These are phyloP conservation scores for Pseudozyma flocculosa DNA, from an alignment of 1,284 basidiomycete genomes.

Conservation along the genomic window DNA sequence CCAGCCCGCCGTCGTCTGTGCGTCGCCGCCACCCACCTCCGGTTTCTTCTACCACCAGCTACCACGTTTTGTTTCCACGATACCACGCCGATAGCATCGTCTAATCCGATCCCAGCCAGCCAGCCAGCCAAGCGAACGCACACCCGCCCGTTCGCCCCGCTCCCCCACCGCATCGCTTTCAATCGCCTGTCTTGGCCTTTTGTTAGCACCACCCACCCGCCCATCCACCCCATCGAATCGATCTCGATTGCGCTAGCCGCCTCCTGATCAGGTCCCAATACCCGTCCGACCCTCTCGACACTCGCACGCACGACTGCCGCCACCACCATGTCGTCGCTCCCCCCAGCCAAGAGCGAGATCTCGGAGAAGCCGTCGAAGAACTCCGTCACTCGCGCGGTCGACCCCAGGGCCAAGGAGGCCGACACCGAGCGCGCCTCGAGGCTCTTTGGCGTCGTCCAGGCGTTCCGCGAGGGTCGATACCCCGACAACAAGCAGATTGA, in stretches of 20 bases:
- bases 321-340: conserved; percentile 26
- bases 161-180: too few relatives aligned
- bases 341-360: conserved; percentile 22
- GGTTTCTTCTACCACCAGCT: too few relatives aligned
- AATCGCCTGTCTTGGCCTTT: conserved; percentile 1
- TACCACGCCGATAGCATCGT: too few relatives aligned
- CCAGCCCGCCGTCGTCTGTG: too few relatives aligned
- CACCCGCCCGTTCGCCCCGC: background rate
- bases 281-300: too few relatives aligned
- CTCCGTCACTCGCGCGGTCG: conserved; percentile 28
- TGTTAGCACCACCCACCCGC: background rate
- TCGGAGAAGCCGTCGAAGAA: conserved; percentile 32
- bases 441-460: conserved; percentile 51
- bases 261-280: too few relatives aligned
- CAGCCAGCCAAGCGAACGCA: too few relatives aligned
- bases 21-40: too few relatives aligned
- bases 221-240: background rate
- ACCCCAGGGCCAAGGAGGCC: conserved; percentile 28
- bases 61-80: too few relatives aligned
- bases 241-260: too few relatives aligned
- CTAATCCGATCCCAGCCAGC: too few relatives aligned
- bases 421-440: conserved; percentile 52
- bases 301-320: background rate
- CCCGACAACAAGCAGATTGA: conserved; percentile 54
- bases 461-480: conserved; percentile 52